Conservation (phyloP, 805 yeast genomes). For the Hanseniaspora guilliermondii region DNA sequence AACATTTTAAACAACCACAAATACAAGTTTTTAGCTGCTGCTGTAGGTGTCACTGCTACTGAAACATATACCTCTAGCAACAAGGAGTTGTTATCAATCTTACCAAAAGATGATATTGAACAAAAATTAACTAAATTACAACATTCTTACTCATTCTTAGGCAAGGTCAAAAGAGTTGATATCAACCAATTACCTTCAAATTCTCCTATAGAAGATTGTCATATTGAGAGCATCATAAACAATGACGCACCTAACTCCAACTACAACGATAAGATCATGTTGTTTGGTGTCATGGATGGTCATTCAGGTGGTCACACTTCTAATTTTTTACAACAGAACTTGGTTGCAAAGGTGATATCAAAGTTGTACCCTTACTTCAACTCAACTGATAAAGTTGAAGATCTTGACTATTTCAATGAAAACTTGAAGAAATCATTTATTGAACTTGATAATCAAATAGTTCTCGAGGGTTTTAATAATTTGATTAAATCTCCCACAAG, state of each 20-base stretch:
- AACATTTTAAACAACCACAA: neutral
- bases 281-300: constrained; percentile 93
- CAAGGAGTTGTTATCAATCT: constrained; percentile 32
- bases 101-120: constrained; percentile 62
- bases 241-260: constrained; percentile 36
- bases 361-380: constrained; percentile 49
- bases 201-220: constrained; percentile 88
- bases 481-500: constrained; percentile 56
- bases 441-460: constrained; percentile 76
- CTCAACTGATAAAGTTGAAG: constrained; percentile 18
- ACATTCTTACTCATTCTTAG: constrained; percentile 64
- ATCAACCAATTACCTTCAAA: constrained; percentile 81
- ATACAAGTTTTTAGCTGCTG: neutral
- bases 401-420: constrained; percentile 48
- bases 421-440: constrained; percentile 74
- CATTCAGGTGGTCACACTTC: constrained; percentile 95
- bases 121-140: constrained; percentile 56
- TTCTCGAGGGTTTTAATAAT: constrained; percentile 56
- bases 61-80: neutral
- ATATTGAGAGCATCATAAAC: constrained; percentile 69
- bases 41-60: neutral
- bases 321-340: constrained; percentile 65
- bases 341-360: constrained; percentile 62
- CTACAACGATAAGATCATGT: constrained; percentile 64
- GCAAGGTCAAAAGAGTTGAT: constrained; percentile 73